phyloP scores from a whole-genome alignment of 208 protist genomes.

The Hexamita inflata region DNA sequence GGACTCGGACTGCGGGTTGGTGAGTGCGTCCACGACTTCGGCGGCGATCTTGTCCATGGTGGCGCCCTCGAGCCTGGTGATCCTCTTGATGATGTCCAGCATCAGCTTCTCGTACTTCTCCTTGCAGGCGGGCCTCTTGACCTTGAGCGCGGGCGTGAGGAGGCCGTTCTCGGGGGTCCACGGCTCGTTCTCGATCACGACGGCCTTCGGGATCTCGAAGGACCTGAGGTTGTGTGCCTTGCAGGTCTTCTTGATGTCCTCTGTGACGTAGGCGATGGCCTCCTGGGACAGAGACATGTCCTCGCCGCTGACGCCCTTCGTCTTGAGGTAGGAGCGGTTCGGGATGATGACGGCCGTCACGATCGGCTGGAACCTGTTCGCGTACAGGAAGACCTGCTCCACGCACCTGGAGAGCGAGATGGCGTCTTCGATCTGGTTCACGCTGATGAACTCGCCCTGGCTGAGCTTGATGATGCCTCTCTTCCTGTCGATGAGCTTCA shows the following conservation, averaged over 20 bases:
- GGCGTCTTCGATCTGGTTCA: constrained; percentile 18
- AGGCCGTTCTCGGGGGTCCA: constrained; percentile 24
- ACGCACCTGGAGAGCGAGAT: neutral
- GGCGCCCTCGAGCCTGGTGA: too few species aligned
- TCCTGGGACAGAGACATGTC: neutral
- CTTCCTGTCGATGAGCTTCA: constrained; percentile 30
- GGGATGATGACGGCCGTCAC: constrained; percentile 23
- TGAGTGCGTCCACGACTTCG: too few species aligned
- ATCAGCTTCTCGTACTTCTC: too few species aligned
- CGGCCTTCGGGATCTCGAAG: constrained; percentile 23
- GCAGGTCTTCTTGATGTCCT: neutral
- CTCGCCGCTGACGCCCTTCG: neutral
- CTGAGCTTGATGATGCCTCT: constrained; percentile 38
- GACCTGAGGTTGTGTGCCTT: neutral
- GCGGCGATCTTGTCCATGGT: too few species aligned
- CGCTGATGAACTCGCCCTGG: constrained; percentile 36
- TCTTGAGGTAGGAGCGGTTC: neutral
- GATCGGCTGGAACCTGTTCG: constrained; percentile 8
- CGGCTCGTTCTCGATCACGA: neutral
- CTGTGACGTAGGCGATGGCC: neutral
- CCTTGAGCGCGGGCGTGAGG: constrained; percentile 32
- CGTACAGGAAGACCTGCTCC: constrained; percentile 22
- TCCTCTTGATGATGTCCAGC: too few species aligned
- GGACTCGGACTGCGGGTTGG: too few species aligned
- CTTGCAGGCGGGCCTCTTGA: neutral